These are phyloP conservation scores for Polyplosphaeria fusca DNA, from an alignment of 495 filamentous ascomycete genomes.

Conservation along the genomic window DNA sequence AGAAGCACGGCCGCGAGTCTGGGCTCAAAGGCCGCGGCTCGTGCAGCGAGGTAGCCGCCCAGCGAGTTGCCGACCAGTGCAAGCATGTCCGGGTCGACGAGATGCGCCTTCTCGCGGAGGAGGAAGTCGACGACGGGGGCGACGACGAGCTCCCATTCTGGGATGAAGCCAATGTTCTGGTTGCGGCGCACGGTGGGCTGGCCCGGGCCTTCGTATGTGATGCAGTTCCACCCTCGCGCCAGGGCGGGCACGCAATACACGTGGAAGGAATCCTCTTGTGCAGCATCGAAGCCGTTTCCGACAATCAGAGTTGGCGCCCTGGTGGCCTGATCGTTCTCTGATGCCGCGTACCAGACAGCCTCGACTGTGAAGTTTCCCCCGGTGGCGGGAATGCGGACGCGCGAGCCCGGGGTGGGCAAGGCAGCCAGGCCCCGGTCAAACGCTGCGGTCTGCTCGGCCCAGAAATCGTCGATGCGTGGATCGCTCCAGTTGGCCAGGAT, in stretches of 20 bases:
- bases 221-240: slow-evolving; percentile 48
- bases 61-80: slow-evolving; percentile 43
- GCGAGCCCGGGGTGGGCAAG: slow-evolving; percentile 42
- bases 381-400: slow-evolving; percentile 39
- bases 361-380: neutral
- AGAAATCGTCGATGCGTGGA: neutral
- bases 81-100: slow-evolving; percentile 32
- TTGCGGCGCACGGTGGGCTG: slow-evolving; percentile 47
- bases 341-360: neutral
- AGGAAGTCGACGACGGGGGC: slow-evolving; percentile 48
- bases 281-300: slow-evolving; percentile 40
- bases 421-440: slow-evolving; percentile 32
- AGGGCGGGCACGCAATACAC: slow-evolving; percentile 37
- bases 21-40: slow-evolving; percentile 47
- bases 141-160: slow-evolving; percentile 49
- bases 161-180: slow-evolving; percentile 49
- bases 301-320: slow-evolving; percentile 1
- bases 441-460: slow-evolving; percentile 3
- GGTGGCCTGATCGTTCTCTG: neutral
- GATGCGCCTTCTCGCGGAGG: slow-evolving; percentile 33
- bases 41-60: slow-evolving; percentile 42
- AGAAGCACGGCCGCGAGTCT: slow-evolving; percentile 44
- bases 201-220: slow-evolving; percentile 52
- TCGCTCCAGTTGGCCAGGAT: neutral
- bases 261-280: slow-evolving; percentile 49